phyloP scores from a whole-genome alignment of 306 rosid species.

The Alnus rubra region DNA sequence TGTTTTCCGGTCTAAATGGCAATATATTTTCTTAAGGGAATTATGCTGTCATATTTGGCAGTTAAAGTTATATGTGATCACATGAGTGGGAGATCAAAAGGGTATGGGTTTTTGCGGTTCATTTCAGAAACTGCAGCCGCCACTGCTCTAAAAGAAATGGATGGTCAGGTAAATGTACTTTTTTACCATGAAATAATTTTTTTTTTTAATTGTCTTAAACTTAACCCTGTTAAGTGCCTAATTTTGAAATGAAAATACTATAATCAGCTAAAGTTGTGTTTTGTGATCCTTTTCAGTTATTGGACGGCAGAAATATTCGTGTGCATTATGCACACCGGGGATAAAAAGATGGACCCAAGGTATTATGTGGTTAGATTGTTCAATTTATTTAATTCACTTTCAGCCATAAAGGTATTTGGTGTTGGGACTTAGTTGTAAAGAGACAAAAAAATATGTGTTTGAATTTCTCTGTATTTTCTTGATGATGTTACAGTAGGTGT shows the following conservation, averaged over 20 bases:
- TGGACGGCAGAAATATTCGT: conserved; percentile 61
- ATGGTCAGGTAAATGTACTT: conserved; percentile 40
- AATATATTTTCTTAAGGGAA: neutral
- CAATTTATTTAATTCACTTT: neutral
- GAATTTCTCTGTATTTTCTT: too few species aligned
- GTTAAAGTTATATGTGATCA: conserved; percentile 68
- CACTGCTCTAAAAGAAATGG: conserved; percentile 50
- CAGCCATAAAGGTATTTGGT: neutral
- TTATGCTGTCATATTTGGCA: conserved; percentile 15
- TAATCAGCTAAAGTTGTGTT: neutral
- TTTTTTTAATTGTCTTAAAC: neutral
- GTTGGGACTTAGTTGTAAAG: neutral
- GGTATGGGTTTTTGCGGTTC: conserved; percentile 61
- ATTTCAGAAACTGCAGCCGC: conserved; percentile 53
- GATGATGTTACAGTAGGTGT: too few species aligned
- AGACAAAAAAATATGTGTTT: too few species aligned
- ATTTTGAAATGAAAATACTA: neutral
- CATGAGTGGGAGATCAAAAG: conserved; percentile 61
- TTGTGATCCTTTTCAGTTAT: conserved; percentile 37
- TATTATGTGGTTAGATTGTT: neutral
- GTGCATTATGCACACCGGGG: conserved; percentile 47
- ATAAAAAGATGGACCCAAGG: conserved; percentile 13
- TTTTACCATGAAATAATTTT: neutral
- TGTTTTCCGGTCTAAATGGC: neutral
- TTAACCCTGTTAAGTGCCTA: neutral